Base-by-base conservation (phyloP, 768 basidiomycete species). In the Scleroderma citrinum region DNA sequence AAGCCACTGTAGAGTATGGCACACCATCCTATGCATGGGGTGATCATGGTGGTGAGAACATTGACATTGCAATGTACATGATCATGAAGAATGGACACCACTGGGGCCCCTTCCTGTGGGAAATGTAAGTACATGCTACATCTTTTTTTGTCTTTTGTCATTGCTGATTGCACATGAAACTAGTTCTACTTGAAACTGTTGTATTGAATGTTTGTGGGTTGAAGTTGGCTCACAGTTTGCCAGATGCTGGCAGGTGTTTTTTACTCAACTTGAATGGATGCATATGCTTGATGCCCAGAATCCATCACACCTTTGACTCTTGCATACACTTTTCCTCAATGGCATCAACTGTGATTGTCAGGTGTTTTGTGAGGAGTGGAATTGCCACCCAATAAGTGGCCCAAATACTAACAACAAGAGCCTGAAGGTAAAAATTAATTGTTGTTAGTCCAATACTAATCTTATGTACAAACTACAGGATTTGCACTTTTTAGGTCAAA, bases 31-130 rank as follows among this genome's bases (percentile, higher is more conserved):
- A 65, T 2, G 26, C 67, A 3, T 48, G 66, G 3, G 71, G 69
- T 8, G 71, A 74, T 50, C 67, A 69, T 60, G 73, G 73, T 3
- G 52, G 51, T 7, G 69, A 72, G 50, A 72, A 73, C 51, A 32
- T 69, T 7, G 41, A 53, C 11, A 64, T 71, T 21, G 68, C 68
- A 19, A 26, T 16, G 10, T 54, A 41, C 32, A 58, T 60, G 60
- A 51, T 50, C n/a, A n/a, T 35, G 34, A 3, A 5, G 12, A 35
- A 35, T 13, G 63, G 63, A 2, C 47, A 52, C 4, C 29, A 47
- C 8, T 72, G 64, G 62, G 71, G 71, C 23, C 35, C 58, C n/a
- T n/a, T n/a, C n/a, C n/a, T n/a, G n/a, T n/a, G n/a, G n/a, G n/a
- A n/a, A n/a, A n/a, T n/a, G n/a, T n/a, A n/a, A n/a, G 68, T 68